These are phyloP conservation scores for Begonia masoniana DNA, from an alignment of 306 rosid species.

Conservation along the genomic window DNA sequence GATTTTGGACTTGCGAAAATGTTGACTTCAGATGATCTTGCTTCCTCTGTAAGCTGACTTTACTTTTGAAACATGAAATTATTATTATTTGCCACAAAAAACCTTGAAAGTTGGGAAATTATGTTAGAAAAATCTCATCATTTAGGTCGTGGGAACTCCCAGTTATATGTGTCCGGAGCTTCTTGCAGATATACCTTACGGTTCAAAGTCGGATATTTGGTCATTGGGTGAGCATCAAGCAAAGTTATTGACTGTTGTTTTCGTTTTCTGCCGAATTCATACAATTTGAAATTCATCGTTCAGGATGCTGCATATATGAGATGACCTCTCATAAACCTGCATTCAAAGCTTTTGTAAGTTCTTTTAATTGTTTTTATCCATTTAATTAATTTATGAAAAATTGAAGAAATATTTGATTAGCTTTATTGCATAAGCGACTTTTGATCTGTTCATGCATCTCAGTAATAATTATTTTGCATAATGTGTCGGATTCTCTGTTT, in stretches of 20 bases:
- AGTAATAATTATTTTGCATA: too few relatives aligned
- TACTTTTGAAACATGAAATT: neutral
- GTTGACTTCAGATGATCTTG: conserved; percentile 94
- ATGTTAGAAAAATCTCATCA: conserved; percentile 1
- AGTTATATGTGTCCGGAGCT: conserved; percentile 99
- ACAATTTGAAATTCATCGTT: conserved; percentile 9
- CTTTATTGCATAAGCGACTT: too few relatives aligned
- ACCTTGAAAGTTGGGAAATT: neutral
- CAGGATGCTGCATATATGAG: conserved; percentile 98
- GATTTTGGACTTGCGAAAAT: conserved; percentile 97
- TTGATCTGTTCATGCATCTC: too few relatives aligned
- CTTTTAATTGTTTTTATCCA: conserved; percentile 6
- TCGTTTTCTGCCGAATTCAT: neutral
- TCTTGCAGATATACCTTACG: conserved; percentile 99
- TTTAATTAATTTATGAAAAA: too few relatives aligned
- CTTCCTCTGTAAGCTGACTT: conserved; percentile 73
- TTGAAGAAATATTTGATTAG: too few relatives aligned
- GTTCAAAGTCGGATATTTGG: conserved; percentile 99
- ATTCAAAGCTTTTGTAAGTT: conserved; percentile 95
- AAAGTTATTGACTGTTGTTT: neutral
- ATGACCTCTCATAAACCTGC: conserved; percentile 83
- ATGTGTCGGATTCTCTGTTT: too few relatives aligned
- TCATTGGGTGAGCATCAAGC: conserved; percentile 55
- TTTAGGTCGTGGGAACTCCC: conserved; percentile 97
- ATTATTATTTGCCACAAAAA: neutral